Percentiles rank a stretch among this genome's conserved stretches.
These are phyloP conservation scores for Boletus smithii DNA, from an alignment of 1,284 basidiomycete genomes.

Conservation along the genomic window DNA sequence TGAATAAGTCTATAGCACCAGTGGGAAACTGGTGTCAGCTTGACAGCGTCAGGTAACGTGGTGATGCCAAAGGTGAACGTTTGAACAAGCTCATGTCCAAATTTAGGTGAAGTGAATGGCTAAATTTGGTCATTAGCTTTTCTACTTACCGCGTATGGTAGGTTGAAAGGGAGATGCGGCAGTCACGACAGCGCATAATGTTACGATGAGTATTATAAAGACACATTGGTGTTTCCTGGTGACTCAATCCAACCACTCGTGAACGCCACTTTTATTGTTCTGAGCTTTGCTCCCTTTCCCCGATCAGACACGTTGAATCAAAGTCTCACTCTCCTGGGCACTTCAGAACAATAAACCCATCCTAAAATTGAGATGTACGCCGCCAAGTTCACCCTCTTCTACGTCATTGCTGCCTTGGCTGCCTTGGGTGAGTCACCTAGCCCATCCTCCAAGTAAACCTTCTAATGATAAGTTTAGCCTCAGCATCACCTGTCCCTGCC, in stretches of 20 bases:
- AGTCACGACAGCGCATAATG: too few species aligned
- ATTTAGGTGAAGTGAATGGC: conserved; percentile 28
- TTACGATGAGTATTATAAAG: conserved; percentile 28
- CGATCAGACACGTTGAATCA: too few species aligned
- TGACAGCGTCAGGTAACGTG: conserved; percentile 1
- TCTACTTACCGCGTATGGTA: conserved; percentile 25
- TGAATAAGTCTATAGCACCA: conserved; percentile 8
- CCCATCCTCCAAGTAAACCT: not conserved
- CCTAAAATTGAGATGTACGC: conserved; percentile 29
- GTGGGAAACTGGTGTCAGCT: conserved; percentile 1
- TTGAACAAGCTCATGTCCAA: conserved; percentile 29
- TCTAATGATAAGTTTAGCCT: conserved; percentile 13
- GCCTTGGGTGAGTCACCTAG: conserved; percentile 21
- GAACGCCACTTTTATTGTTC: conserved; percentile 34
- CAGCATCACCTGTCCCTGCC: conserved; percentile 29
- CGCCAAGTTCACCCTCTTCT: conserved; percentile 27
- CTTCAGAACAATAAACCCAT: conserved; percentile 29
- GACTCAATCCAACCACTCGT: conserved; percentile 19
- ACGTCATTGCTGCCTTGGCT: conserved; percentile 28
- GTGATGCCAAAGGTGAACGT: conserved; percentile 1
- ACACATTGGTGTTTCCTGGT: not conserved
- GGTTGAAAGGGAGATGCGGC: conserved; percentile 21
- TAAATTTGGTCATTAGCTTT: conserved; percentile 23
- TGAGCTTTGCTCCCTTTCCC: conserved; percentile 7
- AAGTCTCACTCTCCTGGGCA: not conserved